Evolutionary conservation across 495 filamentous ascomycete species (phyloP), one percentile per base, ranked within the genome.

Genomic region (Cladorrhinum samala): DNA sequence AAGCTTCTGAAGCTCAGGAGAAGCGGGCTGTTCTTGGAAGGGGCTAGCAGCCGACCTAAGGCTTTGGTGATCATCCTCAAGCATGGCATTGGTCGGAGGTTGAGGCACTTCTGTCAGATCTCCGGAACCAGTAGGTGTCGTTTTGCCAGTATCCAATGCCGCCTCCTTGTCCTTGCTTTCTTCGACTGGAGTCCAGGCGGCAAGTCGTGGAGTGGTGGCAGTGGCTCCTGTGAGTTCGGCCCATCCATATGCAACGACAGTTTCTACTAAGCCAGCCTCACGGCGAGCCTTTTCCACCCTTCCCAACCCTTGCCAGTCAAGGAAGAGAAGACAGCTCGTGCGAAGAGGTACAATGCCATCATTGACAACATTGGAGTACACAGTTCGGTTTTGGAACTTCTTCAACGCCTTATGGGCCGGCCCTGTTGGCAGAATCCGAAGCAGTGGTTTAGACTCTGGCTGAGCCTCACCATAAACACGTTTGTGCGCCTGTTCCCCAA

Each of bases 301-400:
- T 19, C 86, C 91, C 7, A 98, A 75, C 0, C 93, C 93, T 68
- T 88, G 86, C 93, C 93, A 98, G 65, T 98, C 93, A 6, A 98
- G 77, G 60, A 97, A 98, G n/a, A 97, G 75, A 14, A 98, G 74
- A 67, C 91, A 97, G 46, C 94, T 96, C 11, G 93, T 98, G 9
- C 94, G 81, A 36, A 97, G 67, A 2, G 93, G 93, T 6, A 98
- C 93, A 63, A 98, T 96, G 2, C 93, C 93, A 70, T 98, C 93
- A 69, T 98, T 98, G 40, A 98, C 94, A 23, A 97, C 90, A 62
- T 98, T 98, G 1, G 91, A 95, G 65, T 98, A 98, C 1, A 96
- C 77, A 0, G 93, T 98, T 16, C 94, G 77, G 63, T 93, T 95
- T 42, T 89, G 78, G 61, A 97, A 98, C 67, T 85, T 88, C 60